A percentile compares a stretch with the other conserved stretches of the same genome.
Evolutionary conservation across 1,284 basidiomycete species (phyloP).

Genomic region (Microstroma glucosiphilum): DNA sequence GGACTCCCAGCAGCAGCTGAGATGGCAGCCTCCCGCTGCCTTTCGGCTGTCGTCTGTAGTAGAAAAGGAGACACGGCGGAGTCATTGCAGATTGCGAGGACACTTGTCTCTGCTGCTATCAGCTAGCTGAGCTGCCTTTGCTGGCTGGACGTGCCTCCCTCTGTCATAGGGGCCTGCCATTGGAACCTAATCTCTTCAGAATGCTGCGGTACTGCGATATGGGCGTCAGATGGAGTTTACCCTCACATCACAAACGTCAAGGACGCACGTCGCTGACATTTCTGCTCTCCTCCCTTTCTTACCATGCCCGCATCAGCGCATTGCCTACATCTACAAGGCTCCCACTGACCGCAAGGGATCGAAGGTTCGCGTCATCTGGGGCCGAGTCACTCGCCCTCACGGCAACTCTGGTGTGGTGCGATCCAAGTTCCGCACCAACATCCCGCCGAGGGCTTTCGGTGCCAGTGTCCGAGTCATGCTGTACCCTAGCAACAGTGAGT

Average conservation of each 20-base stretch:
- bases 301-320: slow-evolving; percentile 59
- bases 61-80: too few species aligned
- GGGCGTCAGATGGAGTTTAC: neutral
- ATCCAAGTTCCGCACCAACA: slow-evolving; percentile 93
- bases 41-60: too few species aligned
- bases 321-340: slow-evolving; percentile 96
- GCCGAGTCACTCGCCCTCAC: slow-evolving; percentile 57
- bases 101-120: too few species aligned
- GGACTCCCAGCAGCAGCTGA: too few species aligned
- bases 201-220: too few species aligned
- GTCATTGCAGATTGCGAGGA: too few species aligned
- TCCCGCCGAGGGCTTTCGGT: slow-evolving; percentile 92
- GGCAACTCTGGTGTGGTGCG: slow-evolving; percentile 91
- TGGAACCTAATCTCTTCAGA: too few species aligned
- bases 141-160: too few species aligned
- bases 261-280: neutral
- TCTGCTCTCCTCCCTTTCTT: neutral
- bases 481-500: slow-evolving; percentile 32
- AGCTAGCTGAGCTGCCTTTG: too few species aligned
- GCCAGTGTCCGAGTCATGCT: slow-evolving; percentile 86
- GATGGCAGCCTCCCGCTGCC: too few species aligned
- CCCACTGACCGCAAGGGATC: slow-evolving; percentile 86
- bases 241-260: neutral
- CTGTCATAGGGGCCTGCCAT: too few species aligned
- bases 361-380: slow-evolving; percentile 94